Evolutionary conservation across 2,329 filamentous ascomycete genomes (phyloP), one percentile per base, ranked within the genome.

Genomic region (Arthroderma sp.): DNA sequence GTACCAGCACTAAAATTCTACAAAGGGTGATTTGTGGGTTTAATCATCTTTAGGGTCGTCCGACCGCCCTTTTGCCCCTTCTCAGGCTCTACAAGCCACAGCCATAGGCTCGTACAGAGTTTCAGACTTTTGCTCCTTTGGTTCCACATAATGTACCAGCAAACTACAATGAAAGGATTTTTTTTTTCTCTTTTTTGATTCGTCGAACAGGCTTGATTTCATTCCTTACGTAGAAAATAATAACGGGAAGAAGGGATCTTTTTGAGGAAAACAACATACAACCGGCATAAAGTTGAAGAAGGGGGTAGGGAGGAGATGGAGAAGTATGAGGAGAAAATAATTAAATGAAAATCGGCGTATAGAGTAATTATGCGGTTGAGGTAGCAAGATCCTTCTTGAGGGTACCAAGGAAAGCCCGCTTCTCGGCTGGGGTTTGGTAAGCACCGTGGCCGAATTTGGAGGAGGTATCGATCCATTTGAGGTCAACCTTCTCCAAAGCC

Each of bases 401-500:
- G 49, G 87, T 93, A 75, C 91, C 91, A 73, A 94, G 71, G 79
- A 86, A 91, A 69, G 86, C 81, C 75, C 84, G 86, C 87, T 98
- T 98, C 84, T 98, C 91, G 66, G 85, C 83, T 57, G 83, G 76
- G 54, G 91, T 98, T 79, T 98, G 91, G 86, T 94, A 98, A 65
- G 87, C 89, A 81, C 91, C 91, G 77, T 98, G 91, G 73, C 91
- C 91, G 72, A 98, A 98, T 80, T 98, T 94, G 75, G 88, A 95
- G 53, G 88, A 95, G 62, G 91, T 98, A 66, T 98, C 91, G 83
- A 98, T 98, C 91, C 91, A 98, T 77, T 98, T 98, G 77, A 98
- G 85, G 66, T 89, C 86, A 70, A 96, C 85, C 86, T 98, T 96
- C 83, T 98, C 91, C 66, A 94, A 78, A 46, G 91, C 86, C 70